Evolutionary conservation across 169 alveolate genomes (phyloP).

Genomic region (Plasmodium reichenowi): DNA sequence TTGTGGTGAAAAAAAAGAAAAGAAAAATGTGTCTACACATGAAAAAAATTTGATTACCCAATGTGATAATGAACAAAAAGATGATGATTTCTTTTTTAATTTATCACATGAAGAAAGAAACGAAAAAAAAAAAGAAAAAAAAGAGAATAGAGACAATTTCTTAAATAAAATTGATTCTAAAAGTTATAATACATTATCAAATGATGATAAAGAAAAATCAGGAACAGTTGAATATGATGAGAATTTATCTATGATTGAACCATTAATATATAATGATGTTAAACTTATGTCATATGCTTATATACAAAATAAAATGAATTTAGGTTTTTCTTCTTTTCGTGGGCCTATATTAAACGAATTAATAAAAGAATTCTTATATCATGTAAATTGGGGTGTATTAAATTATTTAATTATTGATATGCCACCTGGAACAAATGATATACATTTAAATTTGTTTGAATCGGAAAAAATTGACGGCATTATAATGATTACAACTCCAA

Average conservation of each 20-base stretch:
- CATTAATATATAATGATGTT: constrained; percentile 78
- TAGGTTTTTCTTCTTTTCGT: constrained; percentile 91
- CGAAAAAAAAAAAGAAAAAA: too few species aligned
- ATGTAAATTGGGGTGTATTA: constrained; percentile 98
- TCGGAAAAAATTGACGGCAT: constrained; percentile 91
- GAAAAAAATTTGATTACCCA: too few species aligned
- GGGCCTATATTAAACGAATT: constrained; percentile 96
- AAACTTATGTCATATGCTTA: constrained; percentile 82
- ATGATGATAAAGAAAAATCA: too few species aligned
- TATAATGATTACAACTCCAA: constrained; percentile 92
- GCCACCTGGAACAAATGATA: constrained; percentile 99
- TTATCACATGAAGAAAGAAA: too few species aligned
- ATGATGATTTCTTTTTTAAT: neutral
- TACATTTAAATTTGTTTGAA: constrained; percentile 96
- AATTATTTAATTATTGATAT: constrained; percentile 98
- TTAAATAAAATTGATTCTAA: too few species aligned
- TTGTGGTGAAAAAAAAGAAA: neutral
- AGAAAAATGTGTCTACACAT: neutral
- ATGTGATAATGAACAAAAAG: neutral
- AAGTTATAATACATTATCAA: too few species aligned
- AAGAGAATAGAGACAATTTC: too few species aligned
- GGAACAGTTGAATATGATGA: neutral
- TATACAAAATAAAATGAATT: constrained; percentile 22
- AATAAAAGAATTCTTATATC: constrained; percentile 90
- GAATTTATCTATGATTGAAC: constrained; percentile 75